Conservation (phyloP, 352 stramenopile genomes). For the Pythium volutum region DNA sequence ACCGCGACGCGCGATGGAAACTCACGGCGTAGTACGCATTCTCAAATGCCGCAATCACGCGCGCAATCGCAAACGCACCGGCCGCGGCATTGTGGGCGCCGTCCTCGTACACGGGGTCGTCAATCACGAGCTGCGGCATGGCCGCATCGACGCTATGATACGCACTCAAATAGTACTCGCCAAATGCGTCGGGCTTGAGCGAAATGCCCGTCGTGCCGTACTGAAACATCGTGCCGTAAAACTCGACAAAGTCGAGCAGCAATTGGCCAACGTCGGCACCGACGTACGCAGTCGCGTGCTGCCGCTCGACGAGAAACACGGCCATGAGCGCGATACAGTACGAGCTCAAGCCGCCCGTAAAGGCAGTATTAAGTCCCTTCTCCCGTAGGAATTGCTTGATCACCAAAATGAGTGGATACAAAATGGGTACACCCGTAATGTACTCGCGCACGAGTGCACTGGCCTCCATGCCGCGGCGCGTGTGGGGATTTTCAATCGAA, state of each 20-base stretch:
- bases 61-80: conserved; percentile 71
- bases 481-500: conserved; percentile 87
- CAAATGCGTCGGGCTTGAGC: conserved; percentile 73
- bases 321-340: conserved; percentile 87
- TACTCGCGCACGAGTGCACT: conserved; percentile 81
- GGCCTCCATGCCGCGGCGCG: conserved; percentile 70
- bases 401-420: conserved; percentile 83
- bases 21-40: conserved; percentile 76
- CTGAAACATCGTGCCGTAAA: conserved; percentile 85
- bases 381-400: conserved; percentile 86
- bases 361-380: conserved; percentile 88
- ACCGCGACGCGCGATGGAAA: conserved; percentile 72
- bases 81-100: conserved; percentile 79
- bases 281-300: conserved; percentile 30
- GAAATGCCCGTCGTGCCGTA: conserved; percentile 79
- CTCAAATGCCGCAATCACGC: conserved; percentile 76
- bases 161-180: conserved; percentile 58
- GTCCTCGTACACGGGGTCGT: conserved; percentile 75
- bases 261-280: conserved; percentile 48
- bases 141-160: conserved; percentile 24
- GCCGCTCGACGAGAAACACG: conserved; percentile 75
- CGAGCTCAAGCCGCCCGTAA: conserved; percentile 85
- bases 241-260: conserved; percentile 87
- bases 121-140: conserved; percentile 81
- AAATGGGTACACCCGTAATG: conserved; percentile 51